Evolutionary conservation across 345 rosid genomes (phyloP).

Genomic region (Nasturtium officinale): DNA sequence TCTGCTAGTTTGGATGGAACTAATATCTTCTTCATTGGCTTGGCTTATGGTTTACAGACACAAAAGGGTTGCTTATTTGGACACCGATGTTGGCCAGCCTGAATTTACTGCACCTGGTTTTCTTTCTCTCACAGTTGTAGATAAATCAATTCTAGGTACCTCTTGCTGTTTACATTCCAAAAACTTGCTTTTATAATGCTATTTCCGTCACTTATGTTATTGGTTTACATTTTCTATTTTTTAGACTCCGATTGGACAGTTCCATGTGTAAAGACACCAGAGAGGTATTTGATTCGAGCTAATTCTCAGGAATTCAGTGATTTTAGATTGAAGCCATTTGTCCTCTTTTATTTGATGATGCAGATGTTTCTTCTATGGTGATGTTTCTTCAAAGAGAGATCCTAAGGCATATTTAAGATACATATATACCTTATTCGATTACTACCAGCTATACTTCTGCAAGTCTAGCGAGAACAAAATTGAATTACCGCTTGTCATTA

Average conservation of each 20-base stretch:
- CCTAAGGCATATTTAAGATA: conserved; percentile 72
- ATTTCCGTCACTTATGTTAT: conserved; percentile 9
- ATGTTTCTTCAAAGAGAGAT: conserved; percentile 82
- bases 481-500: conserved; percentile 78
- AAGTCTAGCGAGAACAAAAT: conserved; percentile 45
- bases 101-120: conserved; percentile 92
- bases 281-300: conserved; percentile 58
- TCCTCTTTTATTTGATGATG: conserved; percentile 4
- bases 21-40: not conserved
- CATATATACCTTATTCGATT: conserved; percentile 58
- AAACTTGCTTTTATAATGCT: not conserved
- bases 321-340: not conserved
- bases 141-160: conserved; percentile 64
- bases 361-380: conserved; percentile 90
- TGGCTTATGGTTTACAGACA: conserved; percentile 55
- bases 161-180: conserved; percentile 1
- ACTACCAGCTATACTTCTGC: conserved; percentile 58
- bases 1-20: not conserved
- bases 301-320: not conserved
- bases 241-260: conserved; percentile 63
- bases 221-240: conserved; percentile 19
- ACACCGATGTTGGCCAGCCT: conserved; percentile 95
- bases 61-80: conserved; percentile 81
- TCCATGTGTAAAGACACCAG: conserved; percentile 94
- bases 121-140: conserved; percentile 75